Evolutionary conservation across 2,329 filamentous ascomycete species (phyloP).

Genomic region (Colletotrichum melonis): DNA sequence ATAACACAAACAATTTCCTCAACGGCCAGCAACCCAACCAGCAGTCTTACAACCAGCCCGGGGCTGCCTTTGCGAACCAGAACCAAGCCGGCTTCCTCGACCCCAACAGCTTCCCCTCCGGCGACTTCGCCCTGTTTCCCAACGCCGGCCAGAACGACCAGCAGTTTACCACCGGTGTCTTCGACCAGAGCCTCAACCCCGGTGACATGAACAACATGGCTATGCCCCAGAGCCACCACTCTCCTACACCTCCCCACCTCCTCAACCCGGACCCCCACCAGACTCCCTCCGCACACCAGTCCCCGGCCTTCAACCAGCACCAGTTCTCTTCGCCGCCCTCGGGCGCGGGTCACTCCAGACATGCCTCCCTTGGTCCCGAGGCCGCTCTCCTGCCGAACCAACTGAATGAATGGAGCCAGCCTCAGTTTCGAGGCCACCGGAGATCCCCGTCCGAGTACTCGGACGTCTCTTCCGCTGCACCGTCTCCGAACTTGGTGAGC

Average conservation of each 20-base stretch:
- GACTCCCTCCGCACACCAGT: slow-evolving; percentile 63
- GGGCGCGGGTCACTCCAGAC: slow-evolving; percentile 60
- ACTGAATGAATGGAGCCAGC: slow-evolving; percentile 63
- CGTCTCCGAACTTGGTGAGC: slow-evolving; percentile 83
- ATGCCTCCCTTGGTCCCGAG: slow-evolving; percentile 68
- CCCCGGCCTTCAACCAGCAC: slow-evolving; percentile 67
- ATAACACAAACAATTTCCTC: slow-evolving; percentile 60
- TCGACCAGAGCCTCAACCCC: slow-evolving; percentile 61
- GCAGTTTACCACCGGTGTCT: slow-evolving; percentile 72
- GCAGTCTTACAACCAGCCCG: slow-evolving; percentile 51
- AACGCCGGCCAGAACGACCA: slow-evolving; percentile 58
- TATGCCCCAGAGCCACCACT: slow-evolving; percentile 66
- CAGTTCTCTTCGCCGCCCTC: slow-evolving; percentile 64
- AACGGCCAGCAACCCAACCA: slow-evolving; percentile 57
- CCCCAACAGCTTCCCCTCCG: slow-evolving; percentile 62
- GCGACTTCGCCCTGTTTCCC: slow-evolving; percentile 75
- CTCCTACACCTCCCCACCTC: slow-evolving; percentile 66
- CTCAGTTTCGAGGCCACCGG: slow-evolving; percentile 83
- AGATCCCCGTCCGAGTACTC: slow-evolving; percentile 91
- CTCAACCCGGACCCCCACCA: slow-evolving; percentile 60
- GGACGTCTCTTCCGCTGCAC: slow-evolving; percentile 86
- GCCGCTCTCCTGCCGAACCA: slow-evolving; percentile 67
- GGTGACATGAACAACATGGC: slow-evolving; percentile 64
- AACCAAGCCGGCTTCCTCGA: slow-evolving; percentile 59
- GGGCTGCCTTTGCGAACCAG: slow-evolving; percentile 53